A percentile compares a stretch with the other conserved stretches of the same genome.
These are phyloP conservation scores for Populus hybrid DNA, from an alignment of 441 rosid genomes.

Conservation along the genomic window DNA sequence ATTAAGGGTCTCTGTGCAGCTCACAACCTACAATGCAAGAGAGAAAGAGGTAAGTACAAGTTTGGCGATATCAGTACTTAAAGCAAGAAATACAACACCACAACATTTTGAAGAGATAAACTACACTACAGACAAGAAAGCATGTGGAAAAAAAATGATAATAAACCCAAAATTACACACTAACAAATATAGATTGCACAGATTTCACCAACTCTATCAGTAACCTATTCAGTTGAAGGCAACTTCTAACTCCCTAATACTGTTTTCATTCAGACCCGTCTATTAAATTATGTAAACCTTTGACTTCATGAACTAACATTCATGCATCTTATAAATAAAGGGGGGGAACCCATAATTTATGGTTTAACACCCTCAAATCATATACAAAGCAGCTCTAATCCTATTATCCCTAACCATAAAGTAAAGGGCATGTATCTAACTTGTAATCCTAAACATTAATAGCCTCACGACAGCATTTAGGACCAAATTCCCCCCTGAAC, in stretches of 20 bases:
- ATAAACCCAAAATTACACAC: not conserved
- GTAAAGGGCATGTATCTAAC: not conserved
- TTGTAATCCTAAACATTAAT: not conserved
- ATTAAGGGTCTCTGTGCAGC: conserved; percentile 29
- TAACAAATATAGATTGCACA: not conserved
- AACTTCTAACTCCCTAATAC: not conserved
- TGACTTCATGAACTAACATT: not conserved
- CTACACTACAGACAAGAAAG: not conserved
- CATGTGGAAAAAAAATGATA: not conserved
- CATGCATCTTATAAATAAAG: not conserved
- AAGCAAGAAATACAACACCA: not conserved
- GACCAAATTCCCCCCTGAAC: not conserved
- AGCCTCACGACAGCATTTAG: not conserved
- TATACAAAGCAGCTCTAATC: not conserved
- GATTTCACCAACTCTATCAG: not conserved
- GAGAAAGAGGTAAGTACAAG: conserved; percentile 14
- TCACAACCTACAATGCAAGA: conserved; percentile 33
- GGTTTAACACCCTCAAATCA: not conserved
- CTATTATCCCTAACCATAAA: not conserved
- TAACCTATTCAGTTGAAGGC: not conserved
- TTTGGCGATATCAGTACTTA: not conserved
- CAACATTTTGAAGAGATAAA: not conserved
- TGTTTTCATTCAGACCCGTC: too few relatives aligned
- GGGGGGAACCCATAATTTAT: not conserved
- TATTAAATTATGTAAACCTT: not conserved